These are phyloP conservation scores for Immersiella caudata DNA, from an alignment of 495 filamentous ascomycete species.

Conservation along the genomic window DNA sequence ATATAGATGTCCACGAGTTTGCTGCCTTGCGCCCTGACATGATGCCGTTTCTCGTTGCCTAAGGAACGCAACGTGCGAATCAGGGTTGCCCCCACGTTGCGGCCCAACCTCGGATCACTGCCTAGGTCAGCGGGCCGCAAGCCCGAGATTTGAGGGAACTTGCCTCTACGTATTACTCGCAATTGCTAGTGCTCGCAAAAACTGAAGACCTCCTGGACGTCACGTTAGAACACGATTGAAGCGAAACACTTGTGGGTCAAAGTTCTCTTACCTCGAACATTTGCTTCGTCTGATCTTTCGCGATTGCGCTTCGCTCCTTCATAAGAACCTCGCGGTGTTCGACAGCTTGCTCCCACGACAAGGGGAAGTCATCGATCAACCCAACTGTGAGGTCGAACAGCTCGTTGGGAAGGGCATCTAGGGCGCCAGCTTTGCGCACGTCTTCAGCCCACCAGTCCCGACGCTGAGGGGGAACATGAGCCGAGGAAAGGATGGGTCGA, in stretches of 20 bases:
- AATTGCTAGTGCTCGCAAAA: conserved; percentile 21
- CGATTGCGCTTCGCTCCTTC: conserved; percentile 21
- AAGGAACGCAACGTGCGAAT: background rate
- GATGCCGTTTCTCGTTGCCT: background rate
- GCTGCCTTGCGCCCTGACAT: background rate
- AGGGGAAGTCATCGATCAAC: conserved; percentile 25
- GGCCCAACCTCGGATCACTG: too few relatives aligned
- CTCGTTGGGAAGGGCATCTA: conserved; percentile 29
- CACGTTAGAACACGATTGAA: background rate
- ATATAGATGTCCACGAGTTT: background rate
- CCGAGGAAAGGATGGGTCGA: conserved; percentile 52
- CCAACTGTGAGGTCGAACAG: conserved; percentile 31
- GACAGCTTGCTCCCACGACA: conserved; percentile 32
- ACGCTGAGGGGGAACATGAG: conserved; percentile 59
- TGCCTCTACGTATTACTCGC: background rate
- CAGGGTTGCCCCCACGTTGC: background rate
- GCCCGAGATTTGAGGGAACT: background rate
- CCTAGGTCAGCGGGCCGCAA: too few relatives aligned
- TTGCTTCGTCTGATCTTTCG: background rate
- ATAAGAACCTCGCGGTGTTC: conserved; percentile 25
- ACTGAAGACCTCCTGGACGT: conserved; percentile 4
- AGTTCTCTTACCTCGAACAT: background rate
- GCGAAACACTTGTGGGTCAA: background rate
- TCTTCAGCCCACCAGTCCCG: conserved; percentile 49
- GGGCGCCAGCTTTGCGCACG: conserved; percentile 20